phyloP scores from a whole-genome alignment of 2,329 filamentous ascomycete genomes.

The Magnaporthales sp. region DNA sequence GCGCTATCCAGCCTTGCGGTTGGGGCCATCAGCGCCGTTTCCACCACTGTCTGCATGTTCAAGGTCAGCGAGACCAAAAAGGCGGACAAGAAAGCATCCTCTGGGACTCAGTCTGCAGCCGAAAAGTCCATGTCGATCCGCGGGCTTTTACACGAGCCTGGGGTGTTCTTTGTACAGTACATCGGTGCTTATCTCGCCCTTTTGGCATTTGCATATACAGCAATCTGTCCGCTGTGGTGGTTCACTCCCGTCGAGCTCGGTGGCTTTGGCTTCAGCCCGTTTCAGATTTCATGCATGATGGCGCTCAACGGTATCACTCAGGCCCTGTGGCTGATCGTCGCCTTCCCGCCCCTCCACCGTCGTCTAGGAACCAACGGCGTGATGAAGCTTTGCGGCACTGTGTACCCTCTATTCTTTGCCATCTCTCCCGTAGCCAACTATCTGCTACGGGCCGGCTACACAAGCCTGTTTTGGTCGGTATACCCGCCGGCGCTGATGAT shows the following conservation, averaged over 20 bases:
- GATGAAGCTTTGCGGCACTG: conserved; percentile 45
- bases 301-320: conserved; percentile 56
- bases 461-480: conserved; percentile 47
- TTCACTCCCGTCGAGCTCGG: conserved; percentile 55
- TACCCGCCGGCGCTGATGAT: conserved; percentile 36
- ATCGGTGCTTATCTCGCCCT: conserved; percentile 59
- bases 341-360: conserved; percentile 58
- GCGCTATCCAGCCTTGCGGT: conserved; percentile 53
- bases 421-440: conserved; percentile 44
- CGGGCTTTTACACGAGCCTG: conserved; percentile 52
- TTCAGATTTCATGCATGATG: conserved; percentile 60
- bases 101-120: neutral
- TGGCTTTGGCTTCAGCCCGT: conserved; percentile 53
- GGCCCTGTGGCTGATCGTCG: conserved; percentile 61
- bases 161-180: conserved; percentile 57
- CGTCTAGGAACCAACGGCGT: conserved; percentile 54
- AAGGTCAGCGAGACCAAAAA: conserved; percentile 56
- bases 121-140: conserved; percentile 30
- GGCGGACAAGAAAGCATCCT: conserved; percentile 9
- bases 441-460: conserved; percentile 39
- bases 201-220: conserved; percentile 64
- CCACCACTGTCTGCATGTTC: conserved; percentile 40
- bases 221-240: conserved; percentile 59
- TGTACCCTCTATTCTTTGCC: conserved; percentile 58
- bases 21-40: conserved; percentile 42